Base-by-base conservation (phyloP, 441 rosid genomes). In the Erodium texanum region DNA sequence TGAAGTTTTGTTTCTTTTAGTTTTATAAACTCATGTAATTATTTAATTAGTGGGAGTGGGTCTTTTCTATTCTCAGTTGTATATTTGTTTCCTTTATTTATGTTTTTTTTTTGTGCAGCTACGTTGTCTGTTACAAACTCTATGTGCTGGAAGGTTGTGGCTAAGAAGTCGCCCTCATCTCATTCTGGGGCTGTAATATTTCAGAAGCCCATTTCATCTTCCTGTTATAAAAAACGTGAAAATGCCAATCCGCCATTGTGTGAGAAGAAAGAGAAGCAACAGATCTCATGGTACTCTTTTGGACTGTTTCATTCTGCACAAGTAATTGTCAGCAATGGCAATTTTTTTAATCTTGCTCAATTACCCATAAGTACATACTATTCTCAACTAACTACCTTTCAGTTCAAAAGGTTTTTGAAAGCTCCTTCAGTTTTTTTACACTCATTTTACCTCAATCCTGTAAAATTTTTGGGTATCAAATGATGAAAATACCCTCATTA, bases 141-240 rank as follows among this genome's bases (percentile, higher is more conserved):
- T 22, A 84, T 93, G 72, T 93, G 97, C 85, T 93, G 98, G 98
- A 79, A 87, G 54, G 82, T 73, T 18, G 88, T 89, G 65, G 77
- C 86, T 7, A 90, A 86, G 83, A 77, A 83, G 15, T 74, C 71
- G 52, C 86, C 85, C 71, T 82, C 85, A 0, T 73, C 89, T 12
- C 86, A 92, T 52, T 79, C 90, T 32, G 98, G 98, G 70, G 82
- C 87, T 32, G 91, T 87, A 65, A 84, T 90, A 78, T 93, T 82
- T 72, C 93, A 85, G 75, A 93, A 90, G 76, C 97, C 98, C 16
- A 74, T 68, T 64, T 81, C 89, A 7, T 78, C 80, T 74, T 77
- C 87, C 23, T 90, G 97, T 76, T 93, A 93, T 73, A 80, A 78
- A 34, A 67, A 78, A 62, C 87, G 86, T 62, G 76, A 75, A 72